Evolutionary conservation across 2,329 filamentous ascomycete genomes (phyloP), one percentile per base, ranked within the genome.

Genomic region (Fusarium euwallaceae): DNA sequence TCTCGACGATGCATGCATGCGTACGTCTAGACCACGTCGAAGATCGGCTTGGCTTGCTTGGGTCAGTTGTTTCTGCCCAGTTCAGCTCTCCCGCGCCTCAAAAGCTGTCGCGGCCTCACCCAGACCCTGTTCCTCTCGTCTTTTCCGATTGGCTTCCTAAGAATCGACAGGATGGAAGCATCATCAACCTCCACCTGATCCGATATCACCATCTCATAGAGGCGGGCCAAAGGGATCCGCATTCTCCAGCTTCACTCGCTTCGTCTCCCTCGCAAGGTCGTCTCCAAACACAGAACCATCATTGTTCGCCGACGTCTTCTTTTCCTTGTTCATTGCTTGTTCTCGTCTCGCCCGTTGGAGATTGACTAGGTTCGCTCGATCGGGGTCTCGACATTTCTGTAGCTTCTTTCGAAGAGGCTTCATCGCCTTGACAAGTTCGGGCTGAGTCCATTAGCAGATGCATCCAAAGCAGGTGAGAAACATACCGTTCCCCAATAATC

Each of bases 351-450:
- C 89, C 72, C 88, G 88, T 77, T 94, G 92, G 61, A 93, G 83
- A 58, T 91, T 91, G 20, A 95, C 91, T 4, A 95, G 82, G 81
- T 95, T 92, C 51, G 89, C 90, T 66, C 93, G 90, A 76, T 94
- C 92, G 0, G 93, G 93, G 78, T 96, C 93, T 67, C 92, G 87
- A 76, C 93, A 95, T 76, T 88, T 90, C 70, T 89, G 90, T n/a
- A 95, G 85, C 80, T 94, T 95, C 82, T 88, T 91, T 17, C 91
- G 87, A 14, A 94, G 82, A 0, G 88, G 87, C 48, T 89, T 89
- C 75, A 91, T 87, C 4, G 80, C 79, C 53, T 83, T 84, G 62
- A 82, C 74, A 11, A 80, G 84, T 66, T 87, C 88, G 71, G 83
- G 82, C 85, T 87, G 79, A 4, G 10, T 34, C 11, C 41, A 61